Evolutionary conservation across 768 basidiomycete species (phyloP).

Genomic region (Lactarius hengduanensis): DNA sequence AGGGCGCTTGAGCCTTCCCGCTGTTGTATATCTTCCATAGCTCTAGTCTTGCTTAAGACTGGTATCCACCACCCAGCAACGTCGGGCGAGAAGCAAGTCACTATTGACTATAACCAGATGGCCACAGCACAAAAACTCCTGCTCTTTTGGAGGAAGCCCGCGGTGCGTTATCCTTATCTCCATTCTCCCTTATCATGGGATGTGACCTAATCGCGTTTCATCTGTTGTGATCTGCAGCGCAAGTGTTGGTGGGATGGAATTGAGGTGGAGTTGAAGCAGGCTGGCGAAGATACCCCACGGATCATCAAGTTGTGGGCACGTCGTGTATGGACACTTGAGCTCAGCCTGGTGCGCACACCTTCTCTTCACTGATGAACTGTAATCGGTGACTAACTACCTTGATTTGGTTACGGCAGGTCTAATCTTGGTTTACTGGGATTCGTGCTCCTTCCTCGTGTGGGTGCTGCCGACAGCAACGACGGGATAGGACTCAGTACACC

Average conservation of each 20-base stretch:
- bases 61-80: conserved; percentile 74
- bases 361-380: conserved; percentile 26
- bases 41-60: conserved; percentile 94
- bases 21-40: conserved; percentile 98
- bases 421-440: not conserved
- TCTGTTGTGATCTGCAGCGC: conserved; percentile 51
- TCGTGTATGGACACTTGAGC: conserved; percentile 96
- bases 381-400: conserved; percentile 2
- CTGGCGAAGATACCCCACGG: conserved; percentile 49
- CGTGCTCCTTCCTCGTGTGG: not conserved
- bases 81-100: conserved; percentile 66
- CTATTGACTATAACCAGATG: conserved; percentile 91
- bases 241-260: conserved; percentile 99
- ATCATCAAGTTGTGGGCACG: conserved; percentile 93
- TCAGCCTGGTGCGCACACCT: conserved; percentile 68
- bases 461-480: conserved; percentile 4
- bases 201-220: conserved; percentile 10
- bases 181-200: conserved; percentile 16
- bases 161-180: conserved; percentile 58
- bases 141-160: conserved; percentile 98
- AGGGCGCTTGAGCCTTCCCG: conserved; percentile 93
- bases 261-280: conserved; percentile 75
- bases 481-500: not conserved
- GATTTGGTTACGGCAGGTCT: conserved; percentile 23
- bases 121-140: conserved; percentile 95